phyloP scores from a whole-genome alignment of 2,329 filamentous ascomycete genomes.

The Fusarium dimerum region DNA sequence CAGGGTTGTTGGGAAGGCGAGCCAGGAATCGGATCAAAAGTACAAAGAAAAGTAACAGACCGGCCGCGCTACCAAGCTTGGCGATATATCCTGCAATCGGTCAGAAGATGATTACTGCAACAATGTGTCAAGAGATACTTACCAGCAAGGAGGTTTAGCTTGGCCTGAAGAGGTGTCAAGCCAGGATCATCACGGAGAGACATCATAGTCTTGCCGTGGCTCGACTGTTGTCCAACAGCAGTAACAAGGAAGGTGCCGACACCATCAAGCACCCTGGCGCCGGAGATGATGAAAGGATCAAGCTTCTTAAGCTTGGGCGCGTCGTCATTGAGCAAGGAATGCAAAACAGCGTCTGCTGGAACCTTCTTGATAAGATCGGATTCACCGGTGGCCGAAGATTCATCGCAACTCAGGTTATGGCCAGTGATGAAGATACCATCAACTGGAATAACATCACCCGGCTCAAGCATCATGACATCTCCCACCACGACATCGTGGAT shows the following conservation, averaged over 20 bases:
- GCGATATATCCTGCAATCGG: constrained; percentile 30
- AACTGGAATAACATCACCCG: constrained; percentile 69
- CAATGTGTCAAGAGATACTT: background rate
- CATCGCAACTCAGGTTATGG: constrained; percentile 61
- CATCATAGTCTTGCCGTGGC: constrained; percentile 57
- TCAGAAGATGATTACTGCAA: background rate
- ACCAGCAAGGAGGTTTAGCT: constrained; percentile 40
- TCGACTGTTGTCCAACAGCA: constrained; percentile 54
- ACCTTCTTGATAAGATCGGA: constrained; percentile 72
- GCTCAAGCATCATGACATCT: constrained; percentile 68
- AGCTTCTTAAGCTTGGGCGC: constrained; percentile 50
- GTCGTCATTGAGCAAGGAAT: constrained; percentile 46
- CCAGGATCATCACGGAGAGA: constrained; percentile 52
- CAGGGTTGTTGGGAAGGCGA: constrained; percentile 53
- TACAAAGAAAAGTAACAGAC: constrained; percentile 73
- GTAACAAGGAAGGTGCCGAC: constrained; percentile 57
- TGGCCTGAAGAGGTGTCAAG: constrained; percentile 54
- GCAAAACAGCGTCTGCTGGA: constrained; percentile 58
- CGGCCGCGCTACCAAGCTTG: constrained; percentile 60
- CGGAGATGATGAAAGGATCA: constrained; percentile 65
- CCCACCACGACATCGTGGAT: constrained; percentile 69
- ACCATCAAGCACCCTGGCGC: constrained; percentile 54
- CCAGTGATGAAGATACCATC: constrained; percentile 68
- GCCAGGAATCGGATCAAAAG: constrained; percentile 76
- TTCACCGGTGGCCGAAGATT: constrained; percentile 72